A percentile compares a stretch with the other conserved stretches of the same genome.
These are phyloP conservation scores for Adansonia grandidieri DNA, from an alignment of 441 rosid species.

Conservation along the genomic window DNA sequence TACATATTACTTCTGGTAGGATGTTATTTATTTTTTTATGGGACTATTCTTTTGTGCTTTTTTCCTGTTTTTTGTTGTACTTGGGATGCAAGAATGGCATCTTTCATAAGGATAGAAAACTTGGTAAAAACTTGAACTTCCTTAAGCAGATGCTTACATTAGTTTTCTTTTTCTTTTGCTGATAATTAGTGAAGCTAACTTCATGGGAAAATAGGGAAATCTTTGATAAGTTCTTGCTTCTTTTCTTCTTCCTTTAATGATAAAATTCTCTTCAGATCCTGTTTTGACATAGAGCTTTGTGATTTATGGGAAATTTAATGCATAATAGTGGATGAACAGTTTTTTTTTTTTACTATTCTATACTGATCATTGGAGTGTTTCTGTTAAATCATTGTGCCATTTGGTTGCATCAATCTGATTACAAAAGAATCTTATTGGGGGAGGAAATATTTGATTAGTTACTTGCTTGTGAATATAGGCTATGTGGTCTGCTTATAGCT, in stretches of 20 bases:
- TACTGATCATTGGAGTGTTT: not conserved
- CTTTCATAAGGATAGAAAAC: conserved; percentile 17
- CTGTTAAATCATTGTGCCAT: not conserved
- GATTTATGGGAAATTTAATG: not conserved
- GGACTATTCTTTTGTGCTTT: not conserved
- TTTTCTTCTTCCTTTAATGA: not conserved
- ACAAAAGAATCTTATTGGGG: not conserved
- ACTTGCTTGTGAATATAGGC: not conserved
- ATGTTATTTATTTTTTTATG: not conserved
- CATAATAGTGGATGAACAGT: not conserved
- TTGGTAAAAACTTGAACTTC: conserved; percentile 7
- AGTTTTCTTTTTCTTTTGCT: conserved; percentile 5
- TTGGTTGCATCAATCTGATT: not conserved
- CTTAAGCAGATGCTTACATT: not conserved
- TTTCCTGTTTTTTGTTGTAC: conserved; percentile 1
- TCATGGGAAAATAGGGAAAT: conserved; percentile 7
- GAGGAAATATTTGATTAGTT: not conserved
- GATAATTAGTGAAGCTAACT: conserved; percentile 1
- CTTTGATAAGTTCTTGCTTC: not conserved
- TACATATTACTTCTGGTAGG: not conserved
- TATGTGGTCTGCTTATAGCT: not conserved
- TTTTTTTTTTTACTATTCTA: not conserved
- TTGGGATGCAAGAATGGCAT: conserved; percentile 13
- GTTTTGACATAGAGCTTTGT: not conserved
- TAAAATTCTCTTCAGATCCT: not conserved